phyloP scores from a whole-genome alignment of 805 yeast genomes.

The Yarrowia sp. region DNA sequence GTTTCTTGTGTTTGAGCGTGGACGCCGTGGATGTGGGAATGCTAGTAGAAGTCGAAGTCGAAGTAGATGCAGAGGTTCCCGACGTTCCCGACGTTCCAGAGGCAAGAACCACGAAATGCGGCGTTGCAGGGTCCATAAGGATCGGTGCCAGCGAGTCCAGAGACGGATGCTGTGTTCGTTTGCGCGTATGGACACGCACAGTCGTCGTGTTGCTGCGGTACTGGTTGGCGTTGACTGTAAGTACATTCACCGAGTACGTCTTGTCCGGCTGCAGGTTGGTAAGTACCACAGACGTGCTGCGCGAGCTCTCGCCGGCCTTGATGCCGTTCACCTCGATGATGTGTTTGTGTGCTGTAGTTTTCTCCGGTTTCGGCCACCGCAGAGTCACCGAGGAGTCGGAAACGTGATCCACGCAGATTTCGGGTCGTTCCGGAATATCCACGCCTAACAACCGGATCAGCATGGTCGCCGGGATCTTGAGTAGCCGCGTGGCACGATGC shows the following conservation, averaged over 20 bases:
- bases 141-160: slow-evolving; percentile 43
- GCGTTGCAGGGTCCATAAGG: neutral
- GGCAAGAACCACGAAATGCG: neutral
- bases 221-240: slow-evolving; percentile 48
- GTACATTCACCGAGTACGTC: slow-evolving; percentile 48
- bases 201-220: slow-evolving; percentile 45
- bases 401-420: slow-evolving; percentile 48
- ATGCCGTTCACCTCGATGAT: slow-evolving; percentile 50
- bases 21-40: neutral
- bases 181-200: slow-evolving; percentile 46
- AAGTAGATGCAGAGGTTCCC: too few species aligned
- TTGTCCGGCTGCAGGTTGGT: slow-evolving; percentile 49
- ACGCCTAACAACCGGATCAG: slow-evolving; percentile 50
- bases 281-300: slow-evolving; percentile 48
- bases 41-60: neutral
- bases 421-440: slow-evolving; percentile 50
- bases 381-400: slow-evolving; percentile 47
- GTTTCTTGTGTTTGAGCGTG: neutral
- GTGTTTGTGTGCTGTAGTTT: slow-evolving; percentile 46
- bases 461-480: slow-evolving; percentile 49
- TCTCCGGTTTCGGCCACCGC: slow-evolving; percentile 50
- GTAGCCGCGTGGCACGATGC: slow-evolving; percentile 49
- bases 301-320: slow-evolving; percentile 49
- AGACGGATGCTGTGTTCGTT: slow-evolving; percentile 44
- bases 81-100: neutral